A percentile compares a stretch with the other conserved stretches of the same genome.
Evolutionary conservation across 108 stramenopile genomes (phyloP).

Genomic region (Skeletonema marinoi): DNA sequence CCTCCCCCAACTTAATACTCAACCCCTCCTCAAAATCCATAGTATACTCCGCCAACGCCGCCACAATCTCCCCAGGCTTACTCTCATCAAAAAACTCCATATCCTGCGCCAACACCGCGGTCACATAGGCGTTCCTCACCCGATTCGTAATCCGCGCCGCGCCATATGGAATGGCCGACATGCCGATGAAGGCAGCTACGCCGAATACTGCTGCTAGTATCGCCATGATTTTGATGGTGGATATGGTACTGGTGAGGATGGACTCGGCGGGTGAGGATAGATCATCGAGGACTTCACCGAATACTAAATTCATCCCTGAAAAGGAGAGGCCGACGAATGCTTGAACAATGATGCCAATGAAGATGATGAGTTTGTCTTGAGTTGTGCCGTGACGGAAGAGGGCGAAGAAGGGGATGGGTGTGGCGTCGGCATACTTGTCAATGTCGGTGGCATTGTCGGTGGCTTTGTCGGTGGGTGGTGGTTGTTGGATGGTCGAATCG

Average conservation of each 20-base stretch:
- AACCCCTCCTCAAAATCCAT: slow-evolving; percentile 43
- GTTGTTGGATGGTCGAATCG: background rate
- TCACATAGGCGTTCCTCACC: slow-evolving; percentile 19
- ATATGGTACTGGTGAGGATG: background rate
- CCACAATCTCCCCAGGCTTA: slow-evolving; percentile 32
- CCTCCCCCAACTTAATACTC: slow-evolving; percentile 41
- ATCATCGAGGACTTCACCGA: slow-evolving; percentile 28
- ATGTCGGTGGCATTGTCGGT: background rate
- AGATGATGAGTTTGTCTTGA: slow-evolving; percentile 13
- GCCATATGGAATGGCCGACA: slow-evolving; percentile 23
- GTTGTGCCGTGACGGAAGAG: slow-evolving; percentile 24
- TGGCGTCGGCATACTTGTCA: slow-evolving; percentile 2
- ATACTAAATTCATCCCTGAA: slow-evolving; percentile 29
- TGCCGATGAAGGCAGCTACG: slow-evolving; percentile 18
- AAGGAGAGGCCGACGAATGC: slow-evolving; percentile 4
- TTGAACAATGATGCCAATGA: slow-evolving; percentile 6
- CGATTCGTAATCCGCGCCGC: slow-evolving; percentile 36
- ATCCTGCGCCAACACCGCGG: slow-evolving; percentile 31
- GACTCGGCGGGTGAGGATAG: slow-evolving; percentile 12
- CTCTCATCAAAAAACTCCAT: slow-evolving; percentile 39
- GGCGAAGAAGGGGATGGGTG: slow-evolving; percentile 17
- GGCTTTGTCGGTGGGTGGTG: too few relatives aligned
- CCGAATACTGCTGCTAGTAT: slow-evolving; percentile 21
- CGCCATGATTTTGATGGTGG: slow-evolving; percentile 14
- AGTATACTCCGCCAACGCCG: slow-evolving; percentile 25